These are phyloP conservation scores for Sporisorium iseilematis-ciliati DNA, from an alignment of 1,284 basidiomycete genomes.

Conservation along the genomic window DNA sequence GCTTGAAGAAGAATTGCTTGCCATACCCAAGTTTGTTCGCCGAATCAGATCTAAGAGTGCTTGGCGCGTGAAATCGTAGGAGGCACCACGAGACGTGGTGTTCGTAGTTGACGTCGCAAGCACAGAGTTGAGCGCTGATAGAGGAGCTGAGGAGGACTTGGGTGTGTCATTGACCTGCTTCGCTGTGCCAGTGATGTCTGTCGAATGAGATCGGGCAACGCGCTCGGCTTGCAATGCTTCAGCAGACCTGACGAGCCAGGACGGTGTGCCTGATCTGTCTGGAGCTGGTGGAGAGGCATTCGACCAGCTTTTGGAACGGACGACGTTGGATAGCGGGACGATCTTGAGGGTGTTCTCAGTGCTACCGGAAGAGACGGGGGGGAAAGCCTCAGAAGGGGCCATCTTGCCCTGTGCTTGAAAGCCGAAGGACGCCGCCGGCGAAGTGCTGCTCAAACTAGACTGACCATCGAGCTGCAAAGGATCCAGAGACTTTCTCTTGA, in stretches of 20 bases:
- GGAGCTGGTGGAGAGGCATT: constrained; percentile 9
- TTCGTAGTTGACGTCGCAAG: too few relatives aligned
- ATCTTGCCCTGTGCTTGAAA: background rate
- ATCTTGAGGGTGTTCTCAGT: constrained; percentile 7
- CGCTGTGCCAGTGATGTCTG: background rate
- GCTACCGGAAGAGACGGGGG: background rate
- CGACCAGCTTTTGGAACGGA: constrained; percentile 23
- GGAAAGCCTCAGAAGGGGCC: background rate
- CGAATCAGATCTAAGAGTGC: constrained; percentile 34
- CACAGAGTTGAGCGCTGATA: background rate
- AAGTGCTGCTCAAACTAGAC: background rate
- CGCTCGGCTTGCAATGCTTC: background rate
- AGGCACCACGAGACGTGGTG: background rate
- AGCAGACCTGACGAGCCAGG: background rate
- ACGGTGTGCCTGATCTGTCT: background rate
- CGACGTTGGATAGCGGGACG: constrained; percentile 24
- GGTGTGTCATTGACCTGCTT: background rate
- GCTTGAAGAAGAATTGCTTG: background rate
- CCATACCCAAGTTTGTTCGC: constrained; percentile 25
- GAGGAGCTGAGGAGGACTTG: background rate
- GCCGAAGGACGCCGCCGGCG: background rate
- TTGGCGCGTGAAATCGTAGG: constrained; percentile 32
- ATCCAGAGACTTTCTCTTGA: constrained; percentile 3
- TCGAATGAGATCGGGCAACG: background rate
- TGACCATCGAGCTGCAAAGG: background rate